phyloP scores from a whole-genome alignment of 495 filamentous ascomycete species.

The Pyrenula massariospora region DNA sequence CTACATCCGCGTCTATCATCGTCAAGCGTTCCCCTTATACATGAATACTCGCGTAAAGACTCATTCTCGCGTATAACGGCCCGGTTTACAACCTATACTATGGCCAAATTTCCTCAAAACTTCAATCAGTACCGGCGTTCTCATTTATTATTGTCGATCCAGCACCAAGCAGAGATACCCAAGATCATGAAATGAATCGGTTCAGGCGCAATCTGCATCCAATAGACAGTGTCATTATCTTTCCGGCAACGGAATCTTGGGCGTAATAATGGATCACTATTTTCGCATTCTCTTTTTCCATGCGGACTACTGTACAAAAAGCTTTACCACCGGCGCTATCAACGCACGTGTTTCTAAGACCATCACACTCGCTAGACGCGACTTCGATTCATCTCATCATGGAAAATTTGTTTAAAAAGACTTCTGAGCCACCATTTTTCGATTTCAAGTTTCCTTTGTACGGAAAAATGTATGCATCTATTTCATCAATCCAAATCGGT shows the following conservation, averaged over 20 bases:
- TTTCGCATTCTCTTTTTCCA: neutral
- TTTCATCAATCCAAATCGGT: too few relatives aligned
- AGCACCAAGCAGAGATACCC: neutral
- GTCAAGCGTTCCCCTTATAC: too few relatives aligned
- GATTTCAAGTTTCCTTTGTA: neutral
- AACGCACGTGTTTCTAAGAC: neutral
- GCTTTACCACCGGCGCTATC: neutral
- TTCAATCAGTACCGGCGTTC: neutral
- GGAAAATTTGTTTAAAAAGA: too few relatives aligned
- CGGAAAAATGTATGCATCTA: too few relatives aligned
- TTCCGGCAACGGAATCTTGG: neutral
- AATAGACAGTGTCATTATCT: neutral
- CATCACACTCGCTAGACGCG: neutral
- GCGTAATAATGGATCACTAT: neutral
- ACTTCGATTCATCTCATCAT: neutral
- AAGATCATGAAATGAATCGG: neutral
- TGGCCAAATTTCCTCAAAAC: neutral
- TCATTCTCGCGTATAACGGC: too few relatives aligned
- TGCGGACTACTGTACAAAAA: neutral
- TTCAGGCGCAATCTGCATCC: neutral
- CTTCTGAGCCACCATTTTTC: too few relatives aligned
- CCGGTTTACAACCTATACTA: neutral
- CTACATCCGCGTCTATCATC: neutral
- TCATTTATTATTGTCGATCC: neutral
- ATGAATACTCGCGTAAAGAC: too few relatives aligned